Evolutionary conservation across 1,284 basidiomycete genomes (phyloP).

Genomic region (Ustilago crameri): DNA sequence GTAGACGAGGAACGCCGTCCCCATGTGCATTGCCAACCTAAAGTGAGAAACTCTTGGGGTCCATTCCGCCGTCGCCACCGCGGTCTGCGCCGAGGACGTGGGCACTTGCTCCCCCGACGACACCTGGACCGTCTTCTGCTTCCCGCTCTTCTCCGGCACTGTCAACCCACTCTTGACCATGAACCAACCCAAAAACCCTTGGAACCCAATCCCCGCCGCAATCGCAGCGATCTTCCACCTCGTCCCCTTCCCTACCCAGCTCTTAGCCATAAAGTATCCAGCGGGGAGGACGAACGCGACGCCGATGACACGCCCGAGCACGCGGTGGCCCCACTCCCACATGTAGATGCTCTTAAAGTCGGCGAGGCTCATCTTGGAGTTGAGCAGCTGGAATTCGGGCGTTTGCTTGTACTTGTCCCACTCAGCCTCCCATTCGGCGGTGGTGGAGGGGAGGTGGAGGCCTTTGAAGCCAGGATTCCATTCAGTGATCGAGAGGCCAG

Average conservation of each 20-base stretch:
- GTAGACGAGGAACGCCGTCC: conserved; percentile 88
- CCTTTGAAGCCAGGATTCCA: conserved; percentile 91
- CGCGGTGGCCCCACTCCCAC: conserved; percentile 98
- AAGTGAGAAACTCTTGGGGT: conserved; percentile 91
- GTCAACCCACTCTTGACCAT: conserved; percentile 97
- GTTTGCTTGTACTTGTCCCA: conserved; percentile 95
- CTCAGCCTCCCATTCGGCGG: conserved; percentile 84
- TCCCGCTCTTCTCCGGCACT: conserved; percentile 20
- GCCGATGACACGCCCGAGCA: conserved; percentile 91
- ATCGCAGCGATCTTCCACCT: conserved; percentile 77
- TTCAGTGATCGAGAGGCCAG: conserved; percentile 96
- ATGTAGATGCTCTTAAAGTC: conserved; percentile 98
- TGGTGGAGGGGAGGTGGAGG: conserved; percentile 81
- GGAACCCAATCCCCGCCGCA: conserved; percentile 83
- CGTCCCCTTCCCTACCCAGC: conserved; percentile 67
- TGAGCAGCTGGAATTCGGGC: conserved; percentile 84
- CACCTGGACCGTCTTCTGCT: conserved; percentile 1
- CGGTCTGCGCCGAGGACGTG: conserved; percentile 24
- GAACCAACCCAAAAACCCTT: conserved; percentile 96
- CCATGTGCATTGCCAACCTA: conserved; percentile 91
- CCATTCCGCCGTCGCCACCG: conserved; percentile 52
- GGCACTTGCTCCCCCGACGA: conserved; percentile 21
- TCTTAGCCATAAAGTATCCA: conserved; percentile 43
- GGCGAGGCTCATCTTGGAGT: conserved; percentile 83
- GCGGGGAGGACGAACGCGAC: conserved; percentile 69